phyloP scores from a whole-genome alignment of 768 basidiomycete species.

The Suillus fuscotomentosus region DNA sequence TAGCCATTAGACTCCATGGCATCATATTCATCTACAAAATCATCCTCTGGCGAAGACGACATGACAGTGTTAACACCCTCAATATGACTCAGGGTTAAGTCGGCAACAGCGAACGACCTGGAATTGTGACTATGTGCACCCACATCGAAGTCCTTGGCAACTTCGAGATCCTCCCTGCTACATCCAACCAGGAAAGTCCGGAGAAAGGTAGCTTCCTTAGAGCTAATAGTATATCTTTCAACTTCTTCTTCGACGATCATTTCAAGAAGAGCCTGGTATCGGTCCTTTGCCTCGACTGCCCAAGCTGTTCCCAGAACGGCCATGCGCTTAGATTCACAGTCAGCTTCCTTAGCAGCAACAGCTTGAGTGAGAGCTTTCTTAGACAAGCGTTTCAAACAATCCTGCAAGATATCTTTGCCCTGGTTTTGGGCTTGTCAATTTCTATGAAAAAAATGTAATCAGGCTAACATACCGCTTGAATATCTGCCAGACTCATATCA shows the following conservation, averaged over 20 bases:
- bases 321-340: not conserved
- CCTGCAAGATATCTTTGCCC: not conserved
- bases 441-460: not conserved
- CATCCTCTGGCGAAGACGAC: not conserved
- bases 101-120: no score
- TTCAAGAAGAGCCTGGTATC: not conserved
- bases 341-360: not conserved
- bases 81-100: no score
- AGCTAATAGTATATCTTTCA: not conserved
- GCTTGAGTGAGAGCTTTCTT: not conserved
- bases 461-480: not conserved
- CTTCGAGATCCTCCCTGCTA: not conserved
- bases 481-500: not conserved
- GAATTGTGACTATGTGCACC: no score
- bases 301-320: not conserved
- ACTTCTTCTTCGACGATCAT: not conserved
- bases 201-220: not conserved
- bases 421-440: not conserved
- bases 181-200: not conserved
- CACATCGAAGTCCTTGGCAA: not conserved
- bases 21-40: no score
- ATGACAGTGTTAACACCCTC: no score
- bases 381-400: not conserved
- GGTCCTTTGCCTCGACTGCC: not conserved
- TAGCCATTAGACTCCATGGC: no score